A percentile compares a stretch with the other conserved stretches of the same genome.
Conservation (phyloP, 73 alveolate genomes). For the Symbiodinium natans region DNA sequence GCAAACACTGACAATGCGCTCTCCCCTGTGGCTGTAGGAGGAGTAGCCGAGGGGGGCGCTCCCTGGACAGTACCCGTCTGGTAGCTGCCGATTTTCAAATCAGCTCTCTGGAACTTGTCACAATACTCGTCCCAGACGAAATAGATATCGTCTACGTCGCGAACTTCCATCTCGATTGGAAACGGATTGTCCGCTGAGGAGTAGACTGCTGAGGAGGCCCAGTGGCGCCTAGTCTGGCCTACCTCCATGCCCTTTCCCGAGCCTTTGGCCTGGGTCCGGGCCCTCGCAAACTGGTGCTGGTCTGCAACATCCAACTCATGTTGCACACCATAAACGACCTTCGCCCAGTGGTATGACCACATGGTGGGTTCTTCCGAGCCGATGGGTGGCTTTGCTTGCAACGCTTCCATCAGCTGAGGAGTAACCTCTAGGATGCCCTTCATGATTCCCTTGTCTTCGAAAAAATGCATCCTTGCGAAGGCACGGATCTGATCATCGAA, state of each 20-base stretch:
- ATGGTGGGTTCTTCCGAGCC: not conserved
- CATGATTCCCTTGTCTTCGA: not conserved
- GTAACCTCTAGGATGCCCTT: not conserved
- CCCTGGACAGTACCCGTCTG: not conserved
- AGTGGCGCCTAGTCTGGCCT: no score
- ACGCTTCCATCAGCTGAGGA: not conserved
- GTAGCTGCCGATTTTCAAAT: not conserved
- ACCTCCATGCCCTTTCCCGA: no score
- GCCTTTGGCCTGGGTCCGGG: no score
- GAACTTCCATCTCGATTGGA: not conserved
- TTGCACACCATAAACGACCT: not conserved
- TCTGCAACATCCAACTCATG: not conserved
- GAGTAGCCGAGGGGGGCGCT: no score
- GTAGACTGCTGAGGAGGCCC: no score
- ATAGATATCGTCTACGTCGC: not conserved
- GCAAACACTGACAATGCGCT: no score
- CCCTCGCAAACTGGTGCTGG: not conserved
- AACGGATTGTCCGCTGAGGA: no score
- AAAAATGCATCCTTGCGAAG: not conserved
- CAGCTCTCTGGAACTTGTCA: not conserved
- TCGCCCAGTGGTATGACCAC: not conserved
- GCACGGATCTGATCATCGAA: not conserved
- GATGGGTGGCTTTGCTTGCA: not conserved
- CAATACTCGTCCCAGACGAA: constrained; percentile 29
- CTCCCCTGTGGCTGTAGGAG: no score